Percentiles rank a stretch among this genome's conserved stretches.
Conservation (phyloP, 495 filamentous ascomycete genomes). For the Penicillium macrosclerotiorum region DNA sequence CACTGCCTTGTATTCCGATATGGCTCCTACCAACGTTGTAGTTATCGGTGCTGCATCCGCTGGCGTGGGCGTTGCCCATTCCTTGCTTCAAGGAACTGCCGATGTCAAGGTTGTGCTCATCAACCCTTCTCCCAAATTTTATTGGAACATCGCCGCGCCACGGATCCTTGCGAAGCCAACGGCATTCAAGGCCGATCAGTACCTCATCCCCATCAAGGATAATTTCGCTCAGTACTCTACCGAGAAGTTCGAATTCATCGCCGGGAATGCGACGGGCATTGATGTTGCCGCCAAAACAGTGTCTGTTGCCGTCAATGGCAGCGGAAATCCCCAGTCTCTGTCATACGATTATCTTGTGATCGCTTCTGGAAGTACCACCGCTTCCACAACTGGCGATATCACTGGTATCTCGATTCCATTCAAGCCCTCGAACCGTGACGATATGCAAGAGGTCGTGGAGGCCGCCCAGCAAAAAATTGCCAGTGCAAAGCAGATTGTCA, state of each 20-base stretch:
- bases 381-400: conserved; percentile 35
- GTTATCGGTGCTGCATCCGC: conserved; percentile 62
- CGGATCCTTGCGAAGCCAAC: conserved; percentile 43
- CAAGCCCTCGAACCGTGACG: conserved; percentile 45
- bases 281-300: conserved; percentile 44
- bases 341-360: conserved; percentile 57
- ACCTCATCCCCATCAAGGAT: conserved; percentile 47
- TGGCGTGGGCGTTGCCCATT: conserved; percentile 59
- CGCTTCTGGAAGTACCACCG: conserved; percentile 48
- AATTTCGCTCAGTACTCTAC: conserved; percentile 50
- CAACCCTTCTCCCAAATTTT: conserved; percentile 52
- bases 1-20: neutral
- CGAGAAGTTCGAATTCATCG: conserved; percentile 53
- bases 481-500: conserved; percentile 56
- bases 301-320: conserved; percentile 26
- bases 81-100: conserved; percentile 51
- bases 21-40: conserved; percentile 42
- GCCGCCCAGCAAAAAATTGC: conserved; percentile 45
- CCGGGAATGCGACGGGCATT: conserved; percentile 51
- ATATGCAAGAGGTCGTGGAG: conserved; percentile 42
- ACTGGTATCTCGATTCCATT: conserved; percentile 48
- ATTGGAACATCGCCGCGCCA: conserved; percentile 52
- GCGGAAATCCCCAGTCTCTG: conserved; percentile 28
- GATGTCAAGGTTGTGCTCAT: conserved; percentile 54
- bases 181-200: conserved; percentile 40